Evolutionary conservation across 495 filamentous ascomycete genomes (phyloP).

Genomic region (Neurospora discreta): DNA sequence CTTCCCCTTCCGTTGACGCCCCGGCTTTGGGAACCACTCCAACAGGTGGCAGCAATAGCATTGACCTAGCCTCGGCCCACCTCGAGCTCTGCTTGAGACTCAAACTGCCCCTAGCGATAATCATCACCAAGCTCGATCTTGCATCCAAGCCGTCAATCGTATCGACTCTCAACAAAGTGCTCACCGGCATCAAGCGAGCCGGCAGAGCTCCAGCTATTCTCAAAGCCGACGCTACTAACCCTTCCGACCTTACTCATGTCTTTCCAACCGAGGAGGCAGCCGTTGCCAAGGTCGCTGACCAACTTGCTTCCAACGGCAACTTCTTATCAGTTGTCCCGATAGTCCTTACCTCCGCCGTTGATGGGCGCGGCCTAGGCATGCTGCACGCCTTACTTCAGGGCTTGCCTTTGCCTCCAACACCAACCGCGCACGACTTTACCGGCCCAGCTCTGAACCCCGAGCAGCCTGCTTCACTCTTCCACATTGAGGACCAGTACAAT

Average conservation of each 20-base stretch:
- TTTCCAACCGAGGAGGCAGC: slow-evolving; percentile 37
- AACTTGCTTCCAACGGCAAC: slow-evolving; percentile 30
- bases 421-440: slow-evolving; percentile 33
- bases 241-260: slow-evolving; percentile 24
- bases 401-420: slow-evolving; percentile 57
- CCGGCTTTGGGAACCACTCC: slow-evolving; percentile 14
- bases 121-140: slow-evolving; percentile 85
- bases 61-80: slow-evolving; percentile 65
- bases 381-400: slow-evolving; percentile 71
- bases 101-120: slow-evolving; percentile 59
- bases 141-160: slow-evolving; percentile 60
- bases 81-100: slow-evolving; percentile 79
- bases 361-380: slow-evolving; percentile 68
- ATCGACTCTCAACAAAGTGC: slow-evolving; percentile 55
- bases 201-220: slow-evolving; percentile 65
- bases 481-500: slow-evolving; percentile 69
- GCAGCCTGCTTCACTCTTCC: slow-evolving; percentile 54
- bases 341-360: slow-evolving; percentile 75
- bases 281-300: slow-evolving; percentile 37
- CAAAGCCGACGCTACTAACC: slow-evolving; percentile 28
- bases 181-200: slow-evolving; percentile 66
- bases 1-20: slow-evolving; percentile 22
- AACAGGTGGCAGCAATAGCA: slow-evolving; percentile 19
- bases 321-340: slow-evolving; percentile 61
- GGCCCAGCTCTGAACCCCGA: slow-evolving; percentile 35